Evolutionary conservation across 73 alveolate genomes (phyloP).

Genomic region (Paramecium primaurelia): DNA sequence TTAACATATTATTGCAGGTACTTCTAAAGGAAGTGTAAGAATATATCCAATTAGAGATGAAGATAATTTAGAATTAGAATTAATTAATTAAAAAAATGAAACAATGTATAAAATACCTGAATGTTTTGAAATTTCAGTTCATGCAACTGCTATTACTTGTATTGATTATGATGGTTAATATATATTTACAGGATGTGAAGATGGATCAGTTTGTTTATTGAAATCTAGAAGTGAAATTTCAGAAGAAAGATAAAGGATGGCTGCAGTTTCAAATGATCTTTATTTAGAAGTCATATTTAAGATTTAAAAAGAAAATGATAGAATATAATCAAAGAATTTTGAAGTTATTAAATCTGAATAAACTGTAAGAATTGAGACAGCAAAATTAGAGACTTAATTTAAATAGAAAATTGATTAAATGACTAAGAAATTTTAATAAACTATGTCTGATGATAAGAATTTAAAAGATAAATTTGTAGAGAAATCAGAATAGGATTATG

Average conservation of each 20-base stretch:
- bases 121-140: conserved; percentile 41
- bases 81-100: conserved; percentile 4
- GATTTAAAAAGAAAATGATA: conserved; percentile 54
- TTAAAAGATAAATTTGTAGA: conserved; percentile 56
- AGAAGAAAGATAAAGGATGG: conserved; percentile 54
- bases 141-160: conserved; percentile 55
- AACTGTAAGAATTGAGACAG: conserved; percentile 55
- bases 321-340: conserved; percentile 24
- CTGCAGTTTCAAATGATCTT: conserved; percentile 53
- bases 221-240: conserved; percentile 15
- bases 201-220: conserved; percentile 52
- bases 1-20: conserved; percentile 33
- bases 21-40: conserved; percentile 55
- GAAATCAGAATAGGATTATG: conserved; percentile 54
- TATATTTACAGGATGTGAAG: conserved; percentile 61
- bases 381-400: conserved; percentile 43
- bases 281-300: conserved; percentile 46
- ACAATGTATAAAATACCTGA: conserved; percentile 53
- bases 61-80: conserved; percentile 50
- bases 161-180: conserved; percentile 53
- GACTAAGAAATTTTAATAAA: conserved; percentile 43
- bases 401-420: conserved; percentile 43
- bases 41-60: conserved; percentile 54
- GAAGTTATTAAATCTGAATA: conserved; percentile 60
- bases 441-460: conserved; percentile 52